Evolutionary conservation across 257 asterid species (phyloP).

Genomic region (Perilla frutescens): DNA sequence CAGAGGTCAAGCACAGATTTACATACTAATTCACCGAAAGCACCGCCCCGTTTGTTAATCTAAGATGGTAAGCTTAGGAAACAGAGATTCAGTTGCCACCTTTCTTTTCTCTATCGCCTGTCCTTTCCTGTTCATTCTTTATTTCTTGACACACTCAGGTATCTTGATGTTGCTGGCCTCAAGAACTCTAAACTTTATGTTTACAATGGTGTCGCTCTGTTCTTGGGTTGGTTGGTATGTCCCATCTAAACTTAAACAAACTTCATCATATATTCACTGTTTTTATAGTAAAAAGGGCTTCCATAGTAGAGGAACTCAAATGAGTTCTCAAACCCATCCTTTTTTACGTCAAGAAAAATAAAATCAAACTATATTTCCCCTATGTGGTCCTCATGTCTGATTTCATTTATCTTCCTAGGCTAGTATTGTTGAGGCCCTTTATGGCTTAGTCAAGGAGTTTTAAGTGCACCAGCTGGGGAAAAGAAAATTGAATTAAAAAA

Average conservation of each 20-base stretch:
- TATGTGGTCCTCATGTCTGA: not conserved
- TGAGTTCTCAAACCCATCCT: too few species aligned
- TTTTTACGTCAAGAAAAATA: not conserved
- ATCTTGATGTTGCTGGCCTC: slow-evolving; percentile 76
- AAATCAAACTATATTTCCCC: not conserved
- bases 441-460: slow-evolving; percentile 83
- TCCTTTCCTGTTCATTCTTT: slow-evolving; percentile 1
- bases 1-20: slow-evolving; percentile 85
- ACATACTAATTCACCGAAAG: slow-evolving; percentile 81
- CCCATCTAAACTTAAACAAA: slow-evolving; percentile 18
- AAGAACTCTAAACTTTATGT: slow-evolving; percentile 71
- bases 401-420: slow-evolving; percentile 59
- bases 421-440: slow-evolving; percentile 71
- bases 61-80: slow-evolving; percentile 72
- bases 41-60: slow-evolving; percentile 94
- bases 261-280: slow-evolving; percentile 4
- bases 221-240: slow-evolving; percentile 93
- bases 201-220: slow-evolving; percentile 79
- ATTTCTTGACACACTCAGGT: slow-evolving; percentile 53
- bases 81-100: not conserved
- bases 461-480: slow-evolving; percentile 63
- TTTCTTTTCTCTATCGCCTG: slow-evolving; percentile 2
- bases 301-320: too few species aligned
- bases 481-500: slow-evolving; percentile 55
- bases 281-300: not conserved